Conservation (phyloP, 75 land plant species). For the Sequoia sempervirens region DNA sequence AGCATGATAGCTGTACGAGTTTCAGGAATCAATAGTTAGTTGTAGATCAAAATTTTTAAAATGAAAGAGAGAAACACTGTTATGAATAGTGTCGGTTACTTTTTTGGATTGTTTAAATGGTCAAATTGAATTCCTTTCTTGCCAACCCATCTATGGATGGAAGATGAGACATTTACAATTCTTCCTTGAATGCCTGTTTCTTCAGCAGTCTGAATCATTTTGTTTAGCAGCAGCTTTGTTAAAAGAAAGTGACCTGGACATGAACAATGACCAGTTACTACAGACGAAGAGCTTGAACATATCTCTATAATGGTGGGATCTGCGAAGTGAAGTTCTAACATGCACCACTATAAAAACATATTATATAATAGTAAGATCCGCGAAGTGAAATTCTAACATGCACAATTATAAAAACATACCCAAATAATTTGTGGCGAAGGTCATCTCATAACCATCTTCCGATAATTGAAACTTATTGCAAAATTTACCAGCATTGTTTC, state of each 20-base stretch:
- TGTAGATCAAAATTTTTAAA: not conserved
- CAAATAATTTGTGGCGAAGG: constrained; percentile 74
- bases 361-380: too few species aligned
- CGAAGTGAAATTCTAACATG: too few species aligned
- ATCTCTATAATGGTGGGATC: not conserved
- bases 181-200: constrained; percentile 57
- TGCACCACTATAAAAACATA: too few species aligned
- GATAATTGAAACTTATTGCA: constrained; percentile 36
- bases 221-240: constrained; percentile 53
- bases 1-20: constrained; percentile 34
- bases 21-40: not conserved
- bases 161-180: constrained; percentile 72
- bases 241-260: constrained; percentile 71
- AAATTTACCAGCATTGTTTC: constrained; percentile 81
- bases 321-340: too few species aligned
- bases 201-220: constrained; percentile 62
- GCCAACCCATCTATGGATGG: constrained; percentile 60
- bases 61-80: not conserved
- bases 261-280: not conserved
- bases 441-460: constrained; percentile 80
- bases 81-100: constrained; percentile 11
- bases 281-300: not conserved
- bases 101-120: constrained; percentile 37
- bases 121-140: constrained; percentile 25
- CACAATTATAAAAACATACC: constrained; percentile 22